Percentiles rank a stretch among this genome's conserved stretches.
phyloP scores from a whole-genome alignment of 1,284 basidiomycete genomes.

The Ganoderma meredithae region DNA sequence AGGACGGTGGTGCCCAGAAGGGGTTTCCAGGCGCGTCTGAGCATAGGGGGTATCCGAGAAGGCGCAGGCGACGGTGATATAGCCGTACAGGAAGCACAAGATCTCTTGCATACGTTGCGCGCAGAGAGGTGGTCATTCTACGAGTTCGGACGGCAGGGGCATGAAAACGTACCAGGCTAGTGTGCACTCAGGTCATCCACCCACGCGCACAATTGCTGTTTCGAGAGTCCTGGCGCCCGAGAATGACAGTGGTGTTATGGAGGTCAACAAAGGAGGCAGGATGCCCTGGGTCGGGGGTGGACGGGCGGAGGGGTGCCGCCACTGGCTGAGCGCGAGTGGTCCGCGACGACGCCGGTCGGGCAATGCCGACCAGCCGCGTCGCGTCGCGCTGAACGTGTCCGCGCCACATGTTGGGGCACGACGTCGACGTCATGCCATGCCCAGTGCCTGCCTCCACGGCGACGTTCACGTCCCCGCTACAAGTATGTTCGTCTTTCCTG shows the following conservation, averaged over 20 bases:
- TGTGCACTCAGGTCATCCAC: conserved; percentile 4
- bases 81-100: neutral
- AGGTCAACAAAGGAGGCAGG: neutral
- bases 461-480: neutral
- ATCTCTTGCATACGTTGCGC: neutral
- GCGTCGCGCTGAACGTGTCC: neutral
- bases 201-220: neutral
- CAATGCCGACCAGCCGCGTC: neutral
- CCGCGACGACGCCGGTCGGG: neutral
- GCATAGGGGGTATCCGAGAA: conserved; percentile 49
- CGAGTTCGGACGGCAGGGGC: neutral
- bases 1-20: conserved; percentile 54
- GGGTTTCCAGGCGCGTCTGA: conserved; percentile 73
- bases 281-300: neutral
- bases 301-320: neutral
- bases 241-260: neutral
- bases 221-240: neutral
- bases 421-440: too few relatives aligned
- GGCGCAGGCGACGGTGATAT: neutral
- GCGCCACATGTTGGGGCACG: too few relatives aligned
- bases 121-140: neutral
- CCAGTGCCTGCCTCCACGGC: neutral
- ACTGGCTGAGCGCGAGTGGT: neutral
- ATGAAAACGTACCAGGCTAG: conserved; percentile 5
- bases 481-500: neutral